Conservation (phyloP, 148 eudicot genomes). For the Polygonum aviculare region DNA sequence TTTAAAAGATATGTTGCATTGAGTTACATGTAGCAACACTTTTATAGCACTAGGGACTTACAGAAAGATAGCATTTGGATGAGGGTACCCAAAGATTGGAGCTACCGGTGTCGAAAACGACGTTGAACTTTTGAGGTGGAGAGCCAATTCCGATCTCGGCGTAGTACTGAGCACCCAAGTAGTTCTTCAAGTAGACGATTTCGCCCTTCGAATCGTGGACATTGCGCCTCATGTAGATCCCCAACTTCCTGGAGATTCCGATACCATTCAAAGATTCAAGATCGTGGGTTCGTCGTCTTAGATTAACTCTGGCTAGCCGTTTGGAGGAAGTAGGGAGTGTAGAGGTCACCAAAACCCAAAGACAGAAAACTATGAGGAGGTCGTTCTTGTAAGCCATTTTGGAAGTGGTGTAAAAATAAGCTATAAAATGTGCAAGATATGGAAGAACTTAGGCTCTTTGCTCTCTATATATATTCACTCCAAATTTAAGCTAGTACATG, state of each 20-base stretch:
- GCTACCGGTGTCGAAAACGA: slow-evolving; percentile 88
- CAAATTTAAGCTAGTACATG: not conserved
- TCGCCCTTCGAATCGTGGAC: slow-evolving; percentile 33
- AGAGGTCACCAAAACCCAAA: slow-evolving; percentile 33
- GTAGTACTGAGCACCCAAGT: slow-evolving; percentile 82
- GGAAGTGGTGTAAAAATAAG: not conserved
- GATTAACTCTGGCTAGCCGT: slow-evolving; percentile 44
- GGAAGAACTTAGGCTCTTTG: not conserved
- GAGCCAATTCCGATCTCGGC: slow-evolving; percentile 80
- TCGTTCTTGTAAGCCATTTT: slow-evolving; percentile 40
- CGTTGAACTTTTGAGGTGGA: slow-evolving; percentile 76
- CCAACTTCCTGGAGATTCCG: slow-evolving; percentile 34
- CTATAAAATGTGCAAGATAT: not conserved
- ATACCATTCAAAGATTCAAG: slow-evolving; percentile 41
- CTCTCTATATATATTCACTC: not conserved
- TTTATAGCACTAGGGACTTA: slow-evolving; percentile 29
- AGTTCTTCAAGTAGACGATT: slow-evolving; percentile 56
- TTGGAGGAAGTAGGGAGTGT: slow-evolving; percentile 31
- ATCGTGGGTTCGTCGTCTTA: slow-evolving; percentile 60
- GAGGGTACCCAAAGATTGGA: slow-evolving; percentile 96
- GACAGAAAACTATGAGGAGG: slow-evolving; percentile 25
- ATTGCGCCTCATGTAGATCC: slow-evolving; percentile 12
- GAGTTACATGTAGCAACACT: no score
- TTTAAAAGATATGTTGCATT: no score
- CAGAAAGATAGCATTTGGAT: slow-evolving; percentile 76